Percentiles rank a stretch among this genome's conserved stretches.
Evolutionary conservation across 2,329 filamentous ascomycete genomes (phyloP).

Genomic region (Ascocoryne sarcoides): DNA sequence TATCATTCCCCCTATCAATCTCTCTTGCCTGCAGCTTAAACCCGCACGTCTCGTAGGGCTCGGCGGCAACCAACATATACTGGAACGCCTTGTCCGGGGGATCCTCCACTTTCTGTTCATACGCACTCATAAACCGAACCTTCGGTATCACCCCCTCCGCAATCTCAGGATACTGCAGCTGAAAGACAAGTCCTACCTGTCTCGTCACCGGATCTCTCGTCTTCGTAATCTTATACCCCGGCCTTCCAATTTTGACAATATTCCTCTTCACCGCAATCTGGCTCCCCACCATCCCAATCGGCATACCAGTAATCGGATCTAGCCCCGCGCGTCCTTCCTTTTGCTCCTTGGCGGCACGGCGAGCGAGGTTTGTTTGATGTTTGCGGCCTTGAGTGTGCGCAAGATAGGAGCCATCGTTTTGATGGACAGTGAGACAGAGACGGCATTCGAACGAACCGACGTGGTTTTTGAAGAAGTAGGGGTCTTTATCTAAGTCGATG

Average conservation of each 20-base stretch:
- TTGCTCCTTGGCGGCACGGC: slow-evolving; percentile 90
- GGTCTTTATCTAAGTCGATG: slow-evolving; percentile 98
- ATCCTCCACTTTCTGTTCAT: slow-evolving; percentile 90
- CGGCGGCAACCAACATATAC: slow-evolving; percentile 88
- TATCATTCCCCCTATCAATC: slow-evolving; percentile 79
- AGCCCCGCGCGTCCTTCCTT: slow-evolving; percentile 67
- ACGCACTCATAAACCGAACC: slow-evolving; percentile 96
- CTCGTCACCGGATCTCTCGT: slow-evolving; percentile 79
- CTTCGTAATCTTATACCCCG: slow-evolving; percentile 97
- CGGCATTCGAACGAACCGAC: slow-evolving; percentile 97
- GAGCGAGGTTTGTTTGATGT: slow-evolving; percentile 95
- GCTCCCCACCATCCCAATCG: slow-evolving; percentile 65
- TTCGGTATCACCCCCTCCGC: slow-evolving; percentile 65
- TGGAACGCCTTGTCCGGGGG: slow-evolving; percentile 86
- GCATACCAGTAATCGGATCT: slow-evolving; percentile 59
- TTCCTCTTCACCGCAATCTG: slow-evolving; percentile 61
- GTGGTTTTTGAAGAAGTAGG: slow-evolving; percentile 99
- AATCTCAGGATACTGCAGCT: slow-evolving; percentile 92
- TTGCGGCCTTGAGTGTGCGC: slow-evolving; percentile 98
- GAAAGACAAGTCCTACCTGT: slow-evolving; percentile 88
- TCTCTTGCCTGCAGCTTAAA: slow-evolving; percentile 95
- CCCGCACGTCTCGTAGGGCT: slow-evolving; percentile 94
- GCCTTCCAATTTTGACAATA: slow-evolving; percentile 87
- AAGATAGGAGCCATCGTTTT: slow-evolving; percentile 98
- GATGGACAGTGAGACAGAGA: slow-evolving; percentile 92